phyloP scores from a whole-genome alignment of 2,329 filamentous ascomycete species.

The Neonectria magnoliae region DNA sequence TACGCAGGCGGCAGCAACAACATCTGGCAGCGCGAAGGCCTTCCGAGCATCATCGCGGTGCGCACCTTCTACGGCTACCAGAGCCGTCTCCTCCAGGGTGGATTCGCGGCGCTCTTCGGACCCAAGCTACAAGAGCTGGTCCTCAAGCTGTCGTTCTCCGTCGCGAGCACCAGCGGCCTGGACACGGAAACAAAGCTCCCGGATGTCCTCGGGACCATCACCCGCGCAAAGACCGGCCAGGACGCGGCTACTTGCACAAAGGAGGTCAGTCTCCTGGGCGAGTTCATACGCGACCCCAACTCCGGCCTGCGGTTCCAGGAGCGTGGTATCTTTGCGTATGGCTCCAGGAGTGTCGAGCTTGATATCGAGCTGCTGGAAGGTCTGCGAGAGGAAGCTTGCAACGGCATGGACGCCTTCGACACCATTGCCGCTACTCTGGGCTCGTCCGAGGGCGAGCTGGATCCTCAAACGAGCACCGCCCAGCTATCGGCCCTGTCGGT shows the following conservation, averaged over 20 bases:
- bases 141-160: constrained; percentile 61
- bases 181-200: constrained; percentile 51
- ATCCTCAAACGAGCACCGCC: constrained; percentile 50
- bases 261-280: constrained; percentile 60
- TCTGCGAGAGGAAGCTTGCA: constrained; percentile 61
- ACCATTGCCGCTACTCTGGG: constrained; percentile 47
- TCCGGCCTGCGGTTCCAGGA: constrained; percentile 60
- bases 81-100: constrained; percentile 59
- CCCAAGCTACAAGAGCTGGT: constrained; percentile 63
- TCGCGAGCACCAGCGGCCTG: constrained; percentile 57
- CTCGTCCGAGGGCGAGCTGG: constrained; percentile 40
- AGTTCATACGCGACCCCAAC: constrained; percentile 58
- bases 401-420: constrained; percentile 65
- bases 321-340: constrained; percentile 61
- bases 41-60: constrained; percentile 61
- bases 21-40: constrained; percentile 57
- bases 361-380: constrained; percentile 65
- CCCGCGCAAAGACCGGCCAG: constrained; percentile 48
- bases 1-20: constrained; percentile 36
- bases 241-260: constrained; percentile 58
- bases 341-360: constrained; percentile 58
- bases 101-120: constrained; percentile 61
- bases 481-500: constrained; percentile 53
- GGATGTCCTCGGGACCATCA: constrained; percentile 39
- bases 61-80: constrained; percentile 64